Evolutionary conservation across 1,139 yeast species (phyloP).

Genomic region (Yamadazyma spencermartinsiae): DNA sequence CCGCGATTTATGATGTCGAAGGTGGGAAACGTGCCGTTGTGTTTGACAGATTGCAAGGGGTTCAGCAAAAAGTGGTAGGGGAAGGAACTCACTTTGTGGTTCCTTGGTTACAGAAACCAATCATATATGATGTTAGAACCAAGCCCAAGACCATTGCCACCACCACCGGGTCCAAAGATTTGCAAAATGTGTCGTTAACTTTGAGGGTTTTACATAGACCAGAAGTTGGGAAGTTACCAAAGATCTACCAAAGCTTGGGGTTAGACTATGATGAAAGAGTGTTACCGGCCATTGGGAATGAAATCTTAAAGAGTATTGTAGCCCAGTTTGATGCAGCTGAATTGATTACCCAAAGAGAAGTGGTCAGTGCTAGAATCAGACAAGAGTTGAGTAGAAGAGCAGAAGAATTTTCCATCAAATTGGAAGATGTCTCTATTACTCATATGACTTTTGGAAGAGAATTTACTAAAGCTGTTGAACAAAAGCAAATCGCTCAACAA

Average conservation of each 20-base stretch:
- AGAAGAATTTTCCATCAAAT: slow-evolving; percentile 79
- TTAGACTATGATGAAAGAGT: slow-evolving; percentile 96
- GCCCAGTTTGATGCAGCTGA: slow-evolving; percentile 99
- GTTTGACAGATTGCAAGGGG: slow-evolving; percentile 90
- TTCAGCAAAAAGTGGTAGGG: slow-evolving; percentile 80
- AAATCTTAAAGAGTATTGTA: slow-evolving; percentile 89
- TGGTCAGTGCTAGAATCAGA: slow-evolving; percentile 86
- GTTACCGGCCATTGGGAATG: slow-evolving; percentile 95
- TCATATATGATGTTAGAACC: slow-evolving; percentile 88
- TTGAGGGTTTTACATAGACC: slow-evolving; percentile 94
- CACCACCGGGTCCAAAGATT: slow-evolving; percentile 94
- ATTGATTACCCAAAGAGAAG: slow-evolving; percentile 94
- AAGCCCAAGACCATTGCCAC: slow-evolving; percentile 90
- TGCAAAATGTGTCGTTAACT: slow-evolving; percentile 93
- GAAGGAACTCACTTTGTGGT: slow-evolving; percentile 95
- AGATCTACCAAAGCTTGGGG: slow-evolving; percentile 87
- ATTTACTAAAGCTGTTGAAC: slow-evolving; percentile 98
- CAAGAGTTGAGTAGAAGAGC: slow-evolving; percentile 86
- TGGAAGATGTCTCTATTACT: slow-evolving; percentile 97
- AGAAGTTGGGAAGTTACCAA: slow-evolving; percentile 77
- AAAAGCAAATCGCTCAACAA: slow-evolving; percentile 98
- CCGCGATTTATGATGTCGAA: slow-evolving; percentile 85
- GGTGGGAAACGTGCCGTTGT: slow-evolving; percentile 97
- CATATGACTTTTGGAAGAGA: slow-evolving; percentile 98
- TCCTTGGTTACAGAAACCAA: slow-evolving; percentile 95